Evolutionary conservation across 2,329 filamentous ascomycete genomes (phyloP), one percentile per base, ranked within the genome.

Genomic region (Keithomyces neogunnii): DNA sequence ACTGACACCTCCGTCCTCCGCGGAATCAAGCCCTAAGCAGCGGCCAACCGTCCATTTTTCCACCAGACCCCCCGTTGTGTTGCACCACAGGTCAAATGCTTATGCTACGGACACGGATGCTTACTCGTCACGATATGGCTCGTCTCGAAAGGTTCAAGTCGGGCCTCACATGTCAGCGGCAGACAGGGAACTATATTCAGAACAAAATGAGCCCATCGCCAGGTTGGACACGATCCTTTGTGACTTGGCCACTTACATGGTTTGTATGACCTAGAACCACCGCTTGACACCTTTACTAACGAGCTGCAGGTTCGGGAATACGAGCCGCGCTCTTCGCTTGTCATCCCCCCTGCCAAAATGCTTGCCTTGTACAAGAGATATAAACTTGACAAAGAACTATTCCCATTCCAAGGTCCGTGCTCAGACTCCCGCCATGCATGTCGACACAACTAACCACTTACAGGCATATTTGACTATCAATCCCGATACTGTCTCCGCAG

Each of bases 281-380:
- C 11, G 9, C 11, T 11, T n/a, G 36, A 38, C 11, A 5, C 19
- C 5, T 1, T 19, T 13, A 19, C 3, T 28, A 8, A 36, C 44
- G 45, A 2, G 45, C 36, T 1, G 0, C 31, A 71, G 67, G 65
- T 67, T 51, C 49, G 58, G 3, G 63, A 66, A 32, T 67, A 62
- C 48, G 57, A 57, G n/a, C 64, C 65, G 3, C 53, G 50, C 35
- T 59, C 62, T 48, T 65, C 63, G 2, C 49, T 92, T 13, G 86
- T 93, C 42, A 76, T 95, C 36, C 81, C 85, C 0, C 89, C 89
- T 0, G 71, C 80, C 4, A 93, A 93, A 69, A 78, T 96, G 72
- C 75, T 80, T 11, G 75, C 77, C 46, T 88, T 91, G 58, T 95
- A 95, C 62, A 73, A 78, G 13, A 78, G 80, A 50, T 86, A 86